Conservation (phyloP, 2,329 filamentous ascomycete species). For the Aspergillus fijiensis region DNA sequence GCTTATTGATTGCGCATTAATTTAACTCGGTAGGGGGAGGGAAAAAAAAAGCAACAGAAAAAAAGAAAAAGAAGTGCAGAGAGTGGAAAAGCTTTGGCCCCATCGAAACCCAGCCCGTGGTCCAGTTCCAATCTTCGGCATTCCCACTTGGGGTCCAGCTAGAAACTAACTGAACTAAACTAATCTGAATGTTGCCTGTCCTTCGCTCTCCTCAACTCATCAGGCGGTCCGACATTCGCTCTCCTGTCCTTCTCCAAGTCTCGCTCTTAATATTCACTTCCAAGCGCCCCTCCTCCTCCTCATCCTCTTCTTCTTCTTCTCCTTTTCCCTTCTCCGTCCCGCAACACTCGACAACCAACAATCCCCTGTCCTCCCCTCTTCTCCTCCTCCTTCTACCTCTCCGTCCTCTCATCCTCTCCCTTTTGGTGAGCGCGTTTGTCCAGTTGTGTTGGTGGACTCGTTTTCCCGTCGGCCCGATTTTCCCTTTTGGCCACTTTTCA, state of each 20-base stretch:
- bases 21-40: neutral
- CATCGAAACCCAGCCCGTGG: slow-evolving; percentile 21
- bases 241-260: slow-evolving; percentile 18
- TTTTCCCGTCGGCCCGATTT: slow-evolving; percentile 7
- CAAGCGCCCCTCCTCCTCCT: slow-evolving; percentile 7
- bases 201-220: slow-evolving; percentile 15
- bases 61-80: slow-evolving; percentile 1
- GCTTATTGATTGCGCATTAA: neutral
- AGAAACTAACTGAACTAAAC: neutral
- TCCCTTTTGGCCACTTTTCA: slow-evolving; percentile 1
- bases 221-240: neutral
- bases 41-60: neutral
- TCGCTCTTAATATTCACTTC: slow-evolving; percentile 11
- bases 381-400: slow-evolving; percentile 8
- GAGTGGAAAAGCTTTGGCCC: slow-evolving; percentile 18
- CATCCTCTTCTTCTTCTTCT: slow-evolving; percentile 7
- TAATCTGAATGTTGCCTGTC: slow-evolving; percentile 1
- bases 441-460: slow-evolving; percentile 18
- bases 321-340: slow-evolving; percentile 5
- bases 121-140: slow-evolving; percentile 22
- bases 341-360: slow-evolving; percentile 13
- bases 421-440: slow-evolving; percentile 18
- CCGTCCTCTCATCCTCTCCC: neutral
- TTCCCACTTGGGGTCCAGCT: slow-evolving; percentile 20
- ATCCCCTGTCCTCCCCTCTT: slow-evolving; percentile 2